phyloP scores from a whole-genome alignment of 441 rosid genomes.

The Pelargonium cotyledonis region DNA sequence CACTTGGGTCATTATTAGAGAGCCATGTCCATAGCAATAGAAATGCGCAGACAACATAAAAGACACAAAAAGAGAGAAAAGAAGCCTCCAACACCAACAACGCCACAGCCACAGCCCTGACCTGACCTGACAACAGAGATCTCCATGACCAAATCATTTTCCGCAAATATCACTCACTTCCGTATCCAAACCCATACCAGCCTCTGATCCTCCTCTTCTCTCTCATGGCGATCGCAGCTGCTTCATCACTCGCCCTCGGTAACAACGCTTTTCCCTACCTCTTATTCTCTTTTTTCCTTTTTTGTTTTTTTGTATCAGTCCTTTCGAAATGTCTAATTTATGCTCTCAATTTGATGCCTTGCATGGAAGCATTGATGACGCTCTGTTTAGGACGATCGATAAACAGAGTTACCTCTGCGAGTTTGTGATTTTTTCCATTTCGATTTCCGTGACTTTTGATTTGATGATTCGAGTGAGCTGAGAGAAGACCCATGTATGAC shows the following conservation, averaged over 20 bases:
- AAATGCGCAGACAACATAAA: background rate
- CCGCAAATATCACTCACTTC: background rate
- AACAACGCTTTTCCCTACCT: constrained; percentile 16
- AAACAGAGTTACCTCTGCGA: background rate
- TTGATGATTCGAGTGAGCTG: background rate
- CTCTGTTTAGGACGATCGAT: background rate
- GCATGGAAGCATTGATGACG: constrained; percentile 1
- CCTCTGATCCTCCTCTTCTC: constrained; percentile 18
- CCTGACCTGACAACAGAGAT: background rate
- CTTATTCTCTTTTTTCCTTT: background rate
- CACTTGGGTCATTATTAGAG: background rate
- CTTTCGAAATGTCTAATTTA: background rate
- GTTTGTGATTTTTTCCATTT: constrained; percentile 1
- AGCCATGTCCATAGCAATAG: background rate
- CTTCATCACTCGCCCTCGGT: constrained; percentile 60
- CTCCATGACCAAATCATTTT: constrained; percentile 5
- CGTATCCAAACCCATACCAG: background rate
- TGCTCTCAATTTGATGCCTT: background rate
- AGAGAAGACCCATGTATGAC: background rate
- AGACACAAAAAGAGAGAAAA: background rate
- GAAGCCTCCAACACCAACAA: background rate
- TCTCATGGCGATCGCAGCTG: constrained; percentile 69
- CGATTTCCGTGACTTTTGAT: background rate
- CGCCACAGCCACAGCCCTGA: no score
- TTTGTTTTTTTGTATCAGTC: background rate